phyloP scores from a whole-genome alignment of 73 alveolate genomes.

The Stentor roeselii region DNA sequence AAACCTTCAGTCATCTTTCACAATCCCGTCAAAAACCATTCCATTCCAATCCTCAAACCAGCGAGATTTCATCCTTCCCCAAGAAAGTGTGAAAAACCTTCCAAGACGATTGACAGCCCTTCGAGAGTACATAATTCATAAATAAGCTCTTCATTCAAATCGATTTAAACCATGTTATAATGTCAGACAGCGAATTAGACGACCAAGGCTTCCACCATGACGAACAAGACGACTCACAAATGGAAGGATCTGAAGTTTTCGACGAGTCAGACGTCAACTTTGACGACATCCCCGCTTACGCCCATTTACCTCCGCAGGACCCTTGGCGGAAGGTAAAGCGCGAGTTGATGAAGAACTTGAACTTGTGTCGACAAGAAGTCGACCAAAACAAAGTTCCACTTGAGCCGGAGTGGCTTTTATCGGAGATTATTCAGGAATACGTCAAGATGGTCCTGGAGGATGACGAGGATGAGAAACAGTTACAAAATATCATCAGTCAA shows the following conservation, averaged over 20 bases:
- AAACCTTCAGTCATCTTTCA: too few relatives aligned
- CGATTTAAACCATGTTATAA: too few relatives aligned
- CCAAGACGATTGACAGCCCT: too few relatives aligned
- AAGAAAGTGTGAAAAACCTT: too few relatives aligned
- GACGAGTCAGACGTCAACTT: conserved; percentile 42
- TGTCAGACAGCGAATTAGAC: too few relatives aligned
- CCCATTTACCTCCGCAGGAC: conserved; percentile 56
- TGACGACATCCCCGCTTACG: conserved; percentile 62
- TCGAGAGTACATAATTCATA: too few relatives aligned
- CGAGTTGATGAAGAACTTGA: conserved; percentile 47
- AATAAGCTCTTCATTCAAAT: too few relatives aligned
- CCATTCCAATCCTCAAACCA: too few relatives aligned
- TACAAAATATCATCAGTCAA: conserved; percentile 30
- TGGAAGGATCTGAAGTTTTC: conserved; percentile 31
- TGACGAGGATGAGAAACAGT: conserved; percentile 30
- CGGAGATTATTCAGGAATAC: conserved; percentile 28
- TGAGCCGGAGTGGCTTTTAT: conserved; percentile 37
- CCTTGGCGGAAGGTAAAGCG: conserved; percentile 49
- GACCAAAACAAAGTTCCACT: conserved; percentile 25
- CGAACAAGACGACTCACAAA: conserved; percentile 28
- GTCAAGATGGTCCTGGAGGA: conserved; percentile 47
- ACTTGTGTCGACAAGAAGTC: conserved; percentile 41
- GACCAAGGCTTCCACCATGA: too few relatives aligned
- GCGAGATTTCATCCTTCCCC: too few relatives aligned
- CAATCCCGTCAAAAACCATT: too few relatives aligned